Evolutionary conservation across 2,329 filamentous ascomycete species (phyloP).

Genomic region (Zymoseptoria brevis): DNA sequence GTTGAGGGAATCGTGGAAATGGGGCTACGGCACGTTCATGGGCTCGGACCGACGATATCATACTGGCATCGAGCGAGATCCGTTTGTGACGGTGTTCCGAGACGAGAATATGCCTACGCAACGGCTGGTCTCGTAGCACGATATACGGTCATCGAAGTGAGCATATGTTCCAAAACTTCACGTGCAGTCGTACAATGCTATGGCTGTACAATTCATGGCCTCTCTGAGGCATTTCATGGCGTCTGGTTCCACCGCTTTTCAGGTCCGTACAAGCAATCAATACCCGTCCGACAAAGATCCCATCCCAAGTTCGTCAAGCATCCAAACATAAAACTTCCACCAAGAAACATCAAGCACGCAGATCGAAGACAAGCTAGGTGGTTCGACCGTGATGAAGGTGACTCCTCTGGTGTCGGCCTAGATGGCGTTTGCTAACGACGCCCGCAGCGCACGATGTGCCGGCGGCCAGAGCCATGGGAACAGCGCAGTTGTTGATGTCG

Average conservation of each 20-base stretch:
- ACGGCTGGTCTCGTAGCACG: no score
- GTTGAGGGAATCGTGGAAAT: slow-evolving; percentile 18
- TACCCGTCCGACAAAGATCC: no score
- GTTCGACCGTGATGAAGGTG: slow-evolving; percentile 1
- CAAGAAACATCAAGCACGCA: no score
- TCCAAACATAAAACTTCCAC: no score
- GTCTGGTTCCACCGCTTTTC: no score
- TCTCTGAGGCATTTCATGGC: no score
- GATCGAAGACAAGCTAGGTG: slow-evolving; percentile 1
- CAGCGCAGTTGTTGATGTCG: slow-evolving; percentile 33
- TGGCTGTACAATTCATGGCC: no score
- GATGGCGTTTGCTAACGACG: slow-evolving; percentile 17
- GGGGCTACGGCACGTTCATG: slow-evolving; percentile 46
- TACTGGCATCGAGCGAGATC: slow-evolving; percentile 45
- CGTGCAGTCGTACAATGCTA: no score
- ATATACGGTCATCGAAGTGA: no score
- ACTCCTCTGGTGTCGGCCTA: slow-evolving; percentile 2
- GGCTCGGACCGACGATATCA: slow-evolving; percentile 42
- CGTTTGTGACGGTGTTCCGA: slow-evolving; percentile 24
- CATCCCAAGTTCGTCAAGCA: no score
- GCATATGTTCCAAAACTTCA: no score
- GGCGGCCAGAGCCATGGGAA: slow-evolving; percentile 32
- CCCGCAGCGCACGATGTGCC: slow-evolving; percentile 35
- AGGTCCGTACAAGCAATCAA: no score
- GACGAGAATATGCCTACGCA: background rate